phyloP scores from a whole-genome alignment of 306 rosid species.

The Styphnolobium japonicum region DNA sequence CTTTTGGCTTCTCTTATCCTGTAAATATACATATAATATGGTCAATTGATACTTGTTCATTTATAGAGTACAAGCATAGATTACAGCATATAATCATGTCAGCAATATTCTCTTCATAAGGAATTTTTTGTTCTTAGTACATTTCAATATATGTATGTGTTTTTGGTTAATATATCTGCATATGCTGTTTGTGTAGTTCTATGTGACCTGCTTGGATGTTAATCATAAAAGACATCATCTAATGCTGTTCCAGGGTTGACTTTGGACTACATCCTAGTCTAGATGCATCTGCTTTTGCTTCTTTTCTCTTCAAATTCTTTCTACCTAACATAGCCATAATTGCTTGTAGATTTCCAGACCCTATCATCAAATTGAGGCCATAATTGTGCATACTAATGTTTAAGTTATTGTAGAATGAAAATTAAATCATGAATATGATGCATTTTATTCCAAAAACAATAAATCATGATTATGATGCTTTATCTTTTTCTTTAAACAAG shows the following conservation, averaged over 20 bases:
- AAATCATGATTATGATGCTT: slow-evolving; percentile 1
- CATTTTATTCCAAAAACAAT: slow-evolving; percentile 1
- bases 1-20: background rate
- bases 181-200: background rate
- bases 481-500: slow-evolving; percentile 36
- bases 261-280: no score
- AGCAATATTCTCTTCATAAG: background rate
- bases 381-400: background rate
- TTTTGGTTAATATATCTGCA: background rate
- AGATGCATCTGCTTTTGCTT: no score
- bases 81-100: background rate
- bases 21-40: background rate
- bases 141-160: background rate
- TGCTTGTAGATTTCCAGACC: background rate
- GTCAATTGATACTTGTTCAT: background rate
- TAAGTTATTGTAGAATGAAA: background rate
- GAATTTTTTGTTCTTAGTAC: background rate
- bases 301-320: no score
- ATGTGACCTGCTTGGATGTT: background rate
- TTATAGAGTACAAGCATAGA: background rate
- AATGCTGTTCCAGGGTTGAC: background rate
- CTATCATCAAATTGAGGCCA: background rate
- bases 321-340: background rate
- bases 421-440: slow-evolving; percentile 6
- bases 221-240: background rate